A percentile compares a stretch with the other conserved stretches of the same genome.
Evolutionary conservation across 2,329 filamentous ascomycete species (phyloP).

Genomic region (Calonectria montana): DNA sequence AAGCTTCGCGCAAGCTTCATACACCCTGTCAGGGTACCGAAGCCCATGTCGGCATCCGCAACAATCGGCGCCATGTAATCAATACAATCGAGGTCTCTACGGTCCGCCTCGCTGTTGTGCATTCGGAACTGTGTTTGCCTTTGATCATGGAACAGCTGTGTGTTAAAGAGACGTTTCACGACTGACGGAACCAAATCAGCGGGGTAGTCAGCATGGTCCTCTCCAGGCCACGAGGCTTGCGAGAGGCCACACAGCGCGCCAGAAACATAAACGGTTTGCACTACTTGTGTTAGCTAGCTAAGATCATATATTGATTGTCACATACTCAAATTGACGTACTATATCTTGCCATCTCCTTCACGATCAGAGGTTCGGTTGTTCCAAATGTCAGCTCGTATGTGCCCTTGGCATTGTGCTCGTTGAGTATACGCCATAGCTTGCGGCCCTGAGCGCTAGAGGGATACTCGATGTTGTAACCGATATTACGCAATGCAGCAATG

Average conservation of each 20-base stretch:
- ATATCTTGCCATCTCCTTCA: background rate
- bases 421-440: background rate
- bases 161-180: background rate
- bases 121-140: background rate
- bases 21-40: background rate
- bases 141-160: background rate
- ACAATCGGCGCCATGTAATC: background rate
- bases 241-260: background rate
- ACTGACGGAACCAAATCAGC: background rate
- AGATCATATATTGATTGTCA: no score
- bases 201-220: background rate
- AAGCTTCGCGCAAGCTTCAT: background rate
- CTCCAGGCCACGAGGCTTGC: background rate
- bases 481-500: background rate
- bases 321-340: background rate
- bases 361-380: background rate
- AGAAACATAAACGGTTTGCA: background rate
- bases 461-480: background rate
- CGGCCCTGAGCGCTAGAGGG: background rate
- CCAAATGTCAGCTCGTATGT: background rate
- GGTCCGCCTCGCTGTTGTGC: background rate
- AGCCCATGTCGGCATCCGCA: slow-evolving; percentile 3
- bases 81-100: background rate
- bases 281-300: background rate
- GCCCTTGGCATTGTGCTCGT: background rate